Base-by-base conservation (phyloP, 2,329 filamentous ascomycete species). In the Colletotrichum echinochloae region DNA sequence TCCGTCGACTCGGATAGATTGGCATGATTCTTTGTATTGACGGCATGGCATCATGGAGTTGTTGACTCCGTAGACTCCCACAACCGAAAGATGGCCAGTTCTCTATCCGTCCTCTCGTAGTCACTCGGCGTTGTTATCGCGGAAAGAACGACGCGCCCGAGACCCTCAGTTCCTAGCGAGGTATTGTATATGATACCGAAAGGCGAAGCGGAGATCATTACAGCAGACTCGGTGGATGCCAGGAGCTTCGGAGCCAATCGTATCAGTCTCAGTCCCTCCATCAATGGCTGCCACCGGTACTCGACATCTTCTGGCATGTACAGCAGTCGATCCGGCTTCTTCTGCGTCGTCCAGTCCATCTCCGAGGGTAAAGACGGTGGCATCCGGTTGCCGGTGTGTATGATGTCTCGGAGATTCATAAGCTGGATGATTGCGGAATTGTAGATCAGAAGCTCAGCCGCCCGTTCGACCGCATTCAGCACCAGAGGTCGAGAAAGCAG, bases 381-480 rank as follows among this genome's bases (percentile, higher is more conserved):
- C 7, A 16, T 11, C 2, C 35, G 60, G n/a, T n/a, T 39, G 1
- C 66, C 66, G 5, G 55, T 61, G 16, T 56, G 30, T 28, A 66
- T 33, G 9, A 61, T 9, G 18, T 16, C 46, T 16, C 46, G 16
- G 2, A 67, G 20, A 16, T 61, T 65, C 55, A 49, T 66, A 4
- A 70, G 44, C 11, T 66, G 65, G 3, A 60, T 33, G 5, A 70
- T 16, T 0, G 63, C 41, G 28, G 66, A 46, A 30, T 70, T 67
- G 20, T 70, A 70, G 12, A 70, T 67, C 9, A 66, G 44, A 2
- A 70, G 30, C 35, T 70, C 55, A 11, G 33, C 44, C 5, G 66
- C 66, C 16, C 61, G 66, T 4, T 61, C 30, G 0, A 56, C 37
- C 0, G 55, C 55, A 23, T 56, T 37, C 2, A 48, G 18, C 4